These are phyloP conservation scores for Telopea speciosissima DNA, from an alignment of 177 flowering plant species.

Conservation along the genomic window DNA sequence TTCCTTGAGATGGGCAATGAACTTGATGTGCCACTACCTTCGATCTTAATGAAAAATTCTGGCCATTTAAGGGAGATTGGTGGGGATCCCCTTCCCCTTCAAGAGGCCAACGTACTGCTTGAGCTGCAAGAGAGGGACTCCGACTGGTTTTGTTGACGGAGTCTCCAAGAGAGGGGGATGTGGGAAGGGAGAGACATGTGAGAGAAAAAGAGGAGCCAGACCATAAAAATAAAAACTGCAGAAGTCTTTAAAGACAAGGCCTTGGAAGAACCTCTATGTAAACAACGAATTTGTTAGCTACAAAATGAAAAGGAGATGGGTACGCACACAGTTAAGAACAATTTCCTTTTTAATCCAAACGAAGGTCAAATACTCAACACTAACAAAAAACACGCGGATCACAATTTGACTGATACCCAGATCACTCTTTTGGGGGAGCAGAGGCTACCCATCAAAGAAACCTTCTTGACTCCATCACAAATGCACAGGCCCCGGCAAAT, in stretches of 20 bases:
- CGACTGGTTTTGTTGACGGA: too few species aligned
- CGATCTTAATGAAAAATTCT: too few species aligned
- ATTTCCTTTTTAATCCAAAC: not conserved
- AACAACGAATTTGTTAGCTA: not conserved
- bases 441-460: not conserved
- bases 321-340: not conserved
- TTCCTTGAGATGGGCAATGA: too few species aligned
- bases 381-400: not conserved
- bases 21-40: too few species aligned
- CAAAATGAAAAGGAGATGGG: not conserved
- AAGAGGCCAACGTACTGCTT: too few species aligned
- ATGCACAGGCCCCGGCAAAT: conserved; percentile 3
- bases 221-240: not conserved
- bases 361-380: conserved; percentile 6
- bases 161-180: too few species aligned
- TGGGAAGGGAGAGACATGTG: too few species aligned
- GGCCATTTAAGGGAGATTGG: too few species aligned
- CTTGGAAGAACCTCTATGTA: not conserved
- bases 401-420: conserved; percentile 1
- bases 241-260: not conserved
- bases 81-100: too few species aligned
- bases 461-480: not conserved
- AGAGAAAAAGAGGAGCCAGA: too few species aligned
- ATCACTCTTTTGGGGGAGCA: not conserved
- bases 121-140: too few species aligned